Evolutionary conservation across 192 early-diverging fungal genomes (phyloP), one percentile per base, ranked within the genome.

Genomic region (Backusella liffmaniae): DNA sequence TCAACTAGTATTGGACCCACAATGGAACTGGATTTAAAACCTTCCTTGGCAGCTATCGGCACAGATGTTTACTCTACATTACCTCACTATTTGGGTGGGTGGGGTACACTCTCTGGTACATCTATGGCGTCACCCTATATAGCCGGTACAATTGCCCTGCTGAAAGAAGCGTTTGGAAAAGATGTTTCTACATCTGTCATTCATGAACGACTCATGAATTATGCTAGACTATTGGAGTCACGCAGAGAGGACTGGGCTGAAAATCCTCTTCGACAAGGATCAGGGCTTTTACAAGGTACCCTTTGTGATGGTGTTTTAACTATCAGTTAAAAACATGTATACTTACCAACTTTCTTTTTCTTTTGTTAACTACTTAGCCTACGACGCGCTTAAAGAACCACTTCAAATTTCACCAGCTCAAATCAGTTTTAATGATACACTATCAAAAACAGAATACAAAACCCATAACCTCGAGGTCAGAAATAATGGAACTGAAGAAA

Each of bases 1-100:
- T 95, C 92, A 73, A 92, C 93, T 9, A 91, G 90, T 30, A 87
- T 87, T 79, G 96, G 96, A 2, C 87, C 92, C 0, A 89, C 88
- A 46, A 85, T 85, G 37, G 89, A 94, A 73, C 81, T 96, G 30
- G 80, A 91, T 37, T 34, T 87, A 26, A 86, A 86, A 69, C 86
- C 86, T 42, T 82, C 87, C 41, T 41, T 90, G 73, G 78, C 75
- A 44, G 86, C 83, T 62, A 79, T 86, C 32, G 89, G 89, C 70
- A 85, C 84, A n/a, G 73, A 76, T 51, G 82, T 91, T 26, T 86
- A 82, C 62, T 90, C 89, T 18, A 80, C 85, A 26, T 67, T 85
- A 15, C 89, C 89, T 39, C 10, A 69, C 2, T 76, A 76, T 30
- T 51, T 82, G 26, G 87, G 89, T 12, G 62, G 72, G 10, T 89